phyloP scores from a whole-genome alignment of 164 flowering plant genomes.

The Tetrastigma voinierianum region DNA sequence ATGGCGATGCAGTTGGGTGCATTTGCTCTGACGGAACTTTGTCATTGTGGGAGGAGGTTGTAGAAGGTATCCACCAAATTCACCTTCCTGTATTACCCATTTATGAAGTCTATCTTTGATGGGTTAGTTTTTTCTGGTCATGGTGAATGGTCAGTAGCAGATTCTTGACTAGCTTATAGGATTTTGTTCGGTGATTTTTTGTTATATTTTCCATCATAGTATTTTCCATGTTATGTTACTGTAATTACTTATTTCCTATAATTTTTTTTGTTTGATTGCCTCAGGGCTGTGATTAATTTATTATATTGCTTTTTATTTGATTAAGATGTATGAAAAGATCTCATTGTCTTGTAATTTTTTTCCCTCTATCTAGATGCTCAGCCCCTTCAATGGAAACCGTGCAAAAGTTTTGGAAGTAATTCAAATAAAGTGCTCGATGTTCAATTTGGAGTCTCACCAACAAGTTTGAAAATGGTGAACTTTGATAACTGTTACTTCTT shows the following conservation, averaged over 20 bases:
- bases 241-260: no score
- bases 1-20: conserved; percentile 89
- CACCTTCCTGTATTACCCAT: not conserved
- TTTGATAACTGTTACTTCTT: not conserved
- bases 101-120: conserved; percentile 1
- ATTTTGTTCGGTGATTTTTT: no score
- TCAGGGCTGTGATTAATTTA: not conserved
- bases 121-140: not conserved
- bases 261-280: no score
- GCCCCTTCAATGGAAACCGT: conserved; percentile 62
- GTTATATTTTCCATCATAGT: no score
- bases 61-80: conserved; percentile 47
- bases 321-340: not conserved
- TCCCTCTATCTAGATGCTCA: conserved; percentile 40
- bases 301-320: not conserved
- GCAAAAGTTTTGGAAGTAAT: conserved; percentile 53
- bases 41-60: conserved; percentile 84
- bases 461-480: conserved; percentile 78
- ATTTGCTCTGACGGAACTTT: conserved; percentile 63
- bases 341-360: not conserved
- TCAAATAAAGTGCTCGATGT: conserved; percentile 53
- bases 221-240: no score
- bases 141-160: no score
- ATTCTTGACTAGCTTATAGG: no score
- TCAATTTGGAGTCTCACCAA: conserved; percentile 57